These are phyloP conservation scores for Forsythia suspensa DNA, from an alignment of 257 asterid genomes.

Conservation along the genomic window DNA sequence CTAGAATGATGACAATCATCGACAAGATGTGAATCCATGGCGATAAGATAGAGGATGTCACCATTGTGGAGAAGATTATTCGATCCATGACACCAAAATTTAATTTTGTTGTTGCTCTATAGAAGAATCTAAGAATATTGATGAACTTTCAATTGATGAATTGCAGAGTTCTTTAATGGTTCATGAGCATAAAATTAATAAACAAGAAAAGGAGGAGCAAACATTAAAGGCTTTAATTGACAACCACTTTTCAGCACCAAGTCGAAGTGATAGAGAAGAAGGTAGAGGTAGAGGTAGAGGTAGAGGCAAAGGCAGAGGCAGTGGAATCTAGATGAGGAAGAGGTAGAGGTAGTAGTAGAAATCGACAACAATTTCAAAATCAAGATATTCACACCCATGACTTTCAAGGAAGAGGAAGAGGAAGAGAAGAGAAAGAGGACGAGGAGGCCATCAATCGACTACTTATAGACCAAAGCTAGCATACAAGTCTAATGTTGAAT, in stretches of 20 bases:
- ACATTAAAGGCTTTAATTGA: not conserved
- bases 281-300: no score
- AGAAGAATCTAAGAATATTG: not conserved
- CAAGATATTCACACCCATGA: not conserved
- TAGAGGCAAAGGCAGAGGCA: no score
- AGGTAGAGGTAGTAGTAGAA: not conserved
- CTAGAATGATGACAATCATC: not conserved
- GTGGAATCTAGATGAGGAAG: no score
- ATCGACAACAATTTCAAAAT: not conserved
- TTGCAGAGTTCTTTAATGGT: not conserved
- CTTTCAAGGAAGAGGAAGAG: not conserved
- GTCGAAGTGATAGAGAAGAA: not conserved
- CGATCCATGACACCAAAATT: not conserved
- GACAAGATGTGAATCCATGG: not conserved
- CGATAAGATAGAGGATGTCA: not conserved
- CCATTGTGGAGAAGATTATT: not conserved
- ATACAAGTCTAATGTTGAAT: no score
- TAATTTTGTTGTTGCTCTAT: not conserved
- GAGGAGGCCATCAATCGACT: not conserved
- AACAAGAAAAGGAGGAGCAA: not conserved
- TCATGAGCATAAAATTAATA: not conserved
- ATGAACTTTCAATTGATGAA: not conserved
- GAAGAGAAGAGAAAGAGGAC: no score
- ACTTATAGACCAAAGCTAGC: not conserved
- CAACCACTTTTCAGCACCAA: not conserved